A percentile compares a stretch with the other conserved stretches of the same genome.
phyloP scores from a whole-genome alignment of 2,329 filamentous ascomycete species.

The Biscogniauxia mediterranea region DNA sequence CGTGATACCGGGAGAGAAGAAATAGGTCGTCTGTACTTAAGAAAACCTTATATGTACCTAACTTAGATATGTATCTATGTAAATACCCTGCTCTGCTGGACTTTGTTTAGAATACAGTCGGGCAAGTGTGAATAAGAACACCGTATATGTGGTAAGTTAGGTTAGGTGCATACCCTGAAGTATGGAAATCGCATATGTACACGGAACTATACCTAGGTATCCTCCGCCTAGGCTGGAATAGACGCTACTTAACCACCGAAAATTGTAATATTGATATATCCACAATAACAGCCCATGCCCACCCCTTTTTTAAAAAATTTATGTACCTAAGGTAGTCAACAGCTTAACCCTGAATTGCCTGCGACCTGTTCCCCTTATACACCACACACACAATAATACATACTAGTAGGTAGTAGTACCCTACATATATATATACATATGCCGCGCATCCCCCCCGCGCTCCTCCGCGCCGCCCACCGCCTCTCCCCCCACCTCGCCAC shows the following conservation, averaged over 20 bases:
- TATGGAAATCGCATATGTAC: no score
- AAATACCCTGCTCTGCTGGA: conserved; percentile 3
- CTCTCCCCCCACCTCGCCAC: conserved; percentile 56
- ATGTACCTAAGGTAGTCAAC: no score
- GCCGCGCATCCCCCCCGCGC: conserved; percentile 61
- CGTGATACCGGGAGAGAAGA: conserved; percentile 44
- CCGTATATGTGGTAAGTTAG: background rate
- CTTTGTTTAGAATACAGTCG: background rate
- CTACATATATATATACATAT: conserved; percentile 38
- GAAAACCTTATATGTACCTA: background rate
- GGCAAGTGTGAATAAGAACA: background rate
- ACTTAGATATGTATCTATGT: background rate
- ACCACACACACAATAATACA: no score
- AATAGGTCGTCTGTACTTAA: conserved; percentile 8
- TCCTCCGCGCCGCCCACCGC: conserved; percentile 53
- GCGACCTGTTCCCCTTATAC: background rate
- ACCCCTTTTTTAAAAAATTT: no score
- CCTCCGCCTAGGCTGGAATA: no score
- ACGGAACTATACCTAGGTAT: no score
- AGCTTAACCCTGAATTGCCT: no score
- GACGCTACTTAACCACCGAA: no score
- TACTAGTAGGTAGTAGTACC: no score
- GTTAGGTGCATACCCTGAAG: no score
- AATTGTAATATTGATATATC: background rate
- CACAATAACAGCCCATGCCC: background rate